These are phyloP conservation scores for Eucalyptus regnans DNA, from an alignment of 345 rosid genomes.

Conservation along the genomic window DNA sequence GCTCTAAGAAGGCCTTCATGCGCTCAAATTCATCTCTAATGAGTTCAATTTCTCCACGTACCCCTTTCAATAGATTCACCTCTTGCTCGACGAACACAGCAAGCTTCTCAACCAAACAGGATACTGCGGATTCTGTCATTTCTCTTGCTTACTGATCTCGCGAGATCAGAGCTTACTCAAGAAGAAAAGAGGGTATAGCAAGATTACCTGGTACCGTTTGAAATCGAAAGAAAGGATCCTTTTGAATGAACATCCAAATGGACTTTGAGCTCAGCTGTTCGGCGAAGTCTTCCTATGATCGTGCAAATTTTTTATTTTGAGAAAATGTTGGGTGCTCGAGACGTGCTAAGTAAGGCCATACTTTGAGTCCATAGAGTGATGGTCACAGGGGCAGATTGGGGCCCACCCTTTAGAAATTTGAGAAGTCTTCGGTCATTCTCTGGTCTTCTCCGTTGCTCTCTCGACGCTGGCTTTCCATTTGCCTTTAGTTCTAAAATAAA, in stretches of 20 bases:
- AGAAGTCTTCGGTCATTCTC: background rate
- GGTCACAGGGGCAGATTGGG: background rate
- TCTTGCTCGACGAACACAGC: background rate
- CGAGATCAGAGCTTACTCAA: background rate
- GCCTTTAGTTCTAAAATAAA: fast-evolving
- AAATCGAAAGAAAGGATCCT: background rate
- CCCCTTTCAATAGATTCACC: background rate
- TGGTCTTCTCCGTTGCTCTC: fast-evolving
- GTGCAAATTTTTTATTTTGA: too few relatives aligned
- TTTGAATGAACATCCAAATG: background rate
- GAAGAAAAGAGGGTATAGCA: background rate
- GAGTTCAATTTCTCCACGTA: background rate
- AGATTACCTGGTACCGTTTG: fast-evolving
- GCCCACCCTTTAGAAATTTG: background rate
- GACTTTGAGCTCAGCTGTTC: background rate
- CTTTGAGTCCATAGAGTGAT: background rate
- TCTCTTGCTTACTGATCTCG: background rate
- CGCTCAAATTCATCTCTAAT: background rate
- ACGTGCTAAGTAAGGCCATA: too few relatives aligned
- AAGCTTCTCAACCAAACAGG: background rate
- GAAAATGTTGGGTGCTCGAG: too few relatives aligned
- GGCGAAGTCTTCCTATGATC: too few relatives aligned
- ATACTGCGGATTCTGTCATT: background rate
- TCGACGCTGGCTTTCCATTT: fast-evolving
- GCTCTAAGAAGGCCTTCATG: background rate